Evolutionary conservation across 2,329 filamentous ascomycete genomes (phyloP), one percentile per base, ranked within the genome.

Genomic region (Biscogniauxia marginata): DNA sequence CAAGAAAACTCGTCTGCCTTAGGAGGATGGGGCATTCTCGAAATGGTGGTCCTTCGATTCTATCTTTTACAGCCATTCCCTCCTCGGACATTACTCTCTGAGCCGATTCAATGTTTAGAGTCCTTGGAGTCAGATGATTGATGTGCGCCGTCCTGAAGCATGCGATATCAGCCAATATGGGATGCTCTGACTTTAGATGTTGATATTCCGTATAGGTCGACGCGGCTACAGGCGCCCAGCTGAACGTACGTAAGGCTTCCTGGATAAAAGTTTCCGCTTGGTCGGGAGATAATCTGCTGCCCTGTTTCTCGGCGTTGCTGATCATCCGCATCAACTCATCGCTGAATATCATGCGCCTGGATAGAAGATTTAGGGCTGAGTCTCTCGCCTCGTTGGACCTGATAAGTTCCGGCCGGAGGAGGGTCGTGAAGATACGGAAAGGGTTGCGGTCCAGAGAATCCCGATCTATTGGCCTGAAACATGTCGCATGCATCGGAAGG

Each of bases 1-100:
- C 80, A 1, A 77, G 67, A 55, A 84, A 83, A 55, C 81, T 84
- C 0, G 81, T 83, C 57, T 83, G 81, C 0, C 80, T 73, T 7
- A 83, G 67, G 1, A 83, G 70, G 5, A 83, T 78, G 0, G 75
- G 75, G 23, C 74, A 80, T 1, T 58, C 53, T 2, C 79, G 68
- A 1, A 58, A 54, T 0, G 80, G 80, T 0, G 81, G 80, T 0
- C 81, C 81, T 56, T 84, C 81, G 18, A 84, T 80, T 0, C 73
- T 68, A 0, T 77, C 74, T 57, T 84, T 84, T 0, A 72, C 75
- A 1, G 71, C 63, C 53, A 84, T 70, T 0, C 75, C 75, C 2
- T 65, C 63, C 1, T 60, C 55, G 0, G 66, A 49, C 80, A 84
- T 83, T 3, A 62, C 59, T 2, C 60, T 47, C 52, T 82, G 79